Evolutionary conservation across 176 grass and related monocot genomes (phyloP), one percentile per base, ranked within the genome.

Genomic region (Phragmites australis): DNA sequence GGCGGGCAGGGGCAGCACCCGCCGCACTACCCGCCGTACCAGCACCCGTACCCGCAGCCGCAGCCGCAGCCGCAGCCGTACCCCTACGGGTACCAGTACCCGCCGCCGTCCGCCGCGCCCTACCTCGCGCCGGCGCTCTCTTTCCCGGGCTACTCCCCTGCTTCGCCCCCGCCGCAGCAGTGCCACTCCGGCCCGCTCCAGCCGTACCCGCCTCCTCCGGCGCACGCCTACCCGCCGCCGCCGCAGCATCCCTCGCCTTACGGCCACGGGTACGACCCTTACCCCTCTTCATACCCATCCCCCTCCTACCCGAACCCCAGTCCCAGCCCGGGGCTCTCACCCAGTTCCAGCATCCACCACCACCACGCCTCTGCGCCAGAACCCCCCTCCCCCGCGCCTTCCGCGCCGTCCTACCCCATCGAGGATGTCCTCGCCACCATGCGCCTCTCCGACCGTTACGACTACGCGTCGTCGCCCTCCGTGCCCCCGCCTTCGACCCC

Each of bases 401-500:
- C 72, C 25, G 46, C 85, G 19, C 83, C 86, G 67, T 72, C 78
- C 6, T 94, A 93, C 23, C 91, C 91, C 16, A 74, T 93, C 26
- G 81, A 66, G 6, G 87, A 90, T 72, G 84, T 85, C 59, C 87
- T 93, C 37, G 86, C 86, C 58, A 65, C 17, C 88, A 83, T 91
- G 79, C 72, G 47, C 80, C 44, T 94, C 76, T 83, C 86, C 72
- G 83, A 79, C 74, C 65, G 69, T 25, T 4, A 77, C 68, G 83
- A 68, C 68, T 74, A 68, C 50, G 8, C 30, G 64, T 34, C 75
- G 8, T 78, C 77, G 8, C 78, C 83, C 10, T 64, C 83, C 23
- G 68, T 77, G 59, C 41, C 75, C 2, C 68, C 90, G 72, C 58
- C 54, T 32, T 51, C 78, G 2, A 21, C 79, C 32, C 41, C 86